These are phyloP conservation scores for Canariomyces notabilis DNA, from an alignment of 2,329 filamentous ascomycete species.

Conservation along the genomic window DNA sequence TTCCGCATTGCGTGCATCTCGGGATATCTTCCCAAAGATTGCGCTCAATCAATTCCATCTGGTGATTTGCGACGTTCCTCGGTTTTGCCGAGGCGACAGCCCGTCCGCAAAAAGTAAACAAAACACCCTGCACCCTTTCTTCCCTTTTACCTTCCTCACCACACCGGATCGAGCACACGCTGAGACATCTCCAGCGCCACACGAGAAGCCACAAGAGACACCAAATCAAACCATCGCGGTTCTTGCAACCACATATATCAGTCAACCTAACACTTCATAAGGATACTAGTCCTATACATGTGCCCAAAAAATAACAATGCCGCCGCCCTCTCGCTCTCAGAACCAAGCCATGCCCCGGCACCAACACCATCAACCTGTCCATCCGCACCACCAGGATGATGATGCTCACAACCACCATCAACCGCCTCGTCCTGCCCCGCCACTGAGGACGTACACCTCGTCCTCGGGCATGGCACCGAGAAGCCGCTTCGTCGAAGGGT, in stretches of 20 bases:
- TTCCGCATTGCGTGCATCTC: not conserved
- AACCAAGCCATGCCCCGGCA: not conserved
- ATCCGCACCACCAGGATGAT: not conserved
- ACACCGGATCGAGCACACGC: not conserved
- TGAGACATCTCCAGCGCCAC: not conserved
- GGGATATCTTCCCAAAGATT: not conserved
- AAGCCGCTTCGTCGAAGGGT: slow-evolving; percentile 69
- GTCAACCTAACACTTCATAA: no score
- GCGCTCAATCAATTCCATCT: not conserved
- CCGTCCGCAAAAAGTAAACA: not conserved
- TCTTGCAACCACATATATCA: no score
- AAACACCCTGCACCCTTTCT: not conserved
- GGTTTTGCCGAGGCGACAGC: not conserved
- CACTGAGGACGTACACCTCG: slow-evolving; percentile 11
- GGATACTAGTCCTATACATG: no score
- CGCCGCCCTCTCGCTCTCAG: not conserved
- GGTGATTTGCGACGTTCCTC: no score
- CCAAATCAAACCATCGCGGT: slow-evolving; percentile 1
- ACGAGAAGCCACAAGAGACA: no score
- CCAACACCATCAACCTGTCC: not conserved
- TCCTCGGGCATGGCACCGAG: slow-evolving; percentile 27
- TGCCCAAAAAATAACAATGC: no score
- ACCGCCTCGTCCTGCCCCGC: not conserved
- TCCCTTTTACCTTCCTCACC: not conserved
- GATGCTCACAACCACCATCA: not conserved